phyloP scores from a whole-genome alignment of 2,329 filamentous ascomycete species.

The Calonectria fujianensis region DNA sequence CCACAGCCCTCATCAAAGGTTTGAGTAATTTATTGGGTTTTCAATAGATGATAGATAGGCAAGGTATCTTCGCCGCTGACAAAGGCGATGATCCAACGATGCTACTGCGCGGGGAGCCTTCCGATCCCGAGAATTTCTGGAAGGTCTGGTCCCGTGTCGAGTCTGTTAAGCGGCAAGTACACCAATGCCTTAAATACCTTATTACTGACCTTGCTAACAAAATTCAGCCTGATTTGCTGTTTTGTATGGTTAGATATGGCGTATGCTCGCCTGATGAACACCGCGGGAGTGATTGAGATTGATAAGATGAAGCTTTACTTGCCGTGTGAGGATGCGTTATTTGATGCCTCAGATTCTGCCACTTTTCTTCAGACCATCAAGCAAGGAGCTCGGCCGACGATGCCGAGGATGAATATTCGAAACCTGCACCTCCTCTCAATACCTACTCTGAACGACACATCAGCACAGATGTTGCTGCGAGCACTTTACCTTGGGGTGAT shows the following conservation, averaged over 20 bases:
- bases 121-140: not conserved
- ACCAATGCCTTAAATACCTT: not conserved
- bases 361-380: not conserved
- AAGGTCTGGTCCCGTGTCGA: conserved; percentile 10
- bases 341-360: not conserved
- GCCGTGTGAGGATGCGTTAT: not conserved
- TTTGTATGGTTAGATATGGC: conserved; percentile 10
- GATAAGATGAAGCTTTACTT: conserved; percentile 3
- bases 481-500: not conserved
- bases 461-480: not conserved
- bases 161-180: not conserved
- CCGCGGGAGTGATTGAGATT: conserved; percentile 5
- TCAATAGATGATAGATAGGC: not conserved
- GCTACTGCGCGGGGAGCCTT: not conserved
- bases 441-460: not conserved
- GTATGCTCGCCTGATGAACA: conserved; percentile 3
- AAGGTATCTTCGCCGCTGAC: not conserved
- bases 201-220: not conserved
- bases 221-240: not conserved
- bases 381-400: not conserved
- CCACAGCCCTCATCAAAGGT: not conserved
- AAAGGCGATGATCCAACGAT: not conserved
- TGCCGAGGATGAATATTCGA: not conserved
- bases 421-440: not conserved
- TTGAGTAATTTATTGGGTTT: not conserved